Evolutionary conservation across 306 rosid species (phyloP).

Genomic region (Cucurbita argyrosperma): DNA sequence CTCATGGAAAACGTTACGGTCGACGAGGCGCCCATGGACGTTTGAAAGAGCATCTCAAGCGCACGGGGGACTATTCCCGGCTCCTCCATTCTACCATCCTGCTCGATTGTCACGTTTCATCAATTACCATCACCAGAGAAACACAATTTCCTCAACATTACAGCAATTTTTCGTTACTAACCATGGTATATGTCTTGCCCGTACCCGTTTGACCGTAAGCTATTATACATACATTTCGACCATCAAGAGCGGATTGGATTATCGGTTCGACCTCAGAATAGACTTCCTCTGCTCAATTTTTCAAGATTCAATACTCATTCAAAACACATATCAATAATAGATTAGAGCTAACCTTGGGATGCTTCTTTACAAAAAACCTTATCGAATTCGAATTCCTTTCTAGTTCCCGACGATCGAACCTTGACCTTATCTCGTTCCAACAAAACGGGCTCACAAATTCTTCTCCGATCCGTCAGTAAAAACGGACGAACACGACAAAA

Average conservation of each 20-base stretch:
- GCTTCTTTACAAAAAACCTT: conserved; percentile 60
- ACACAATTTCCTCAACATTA: conserved; percentile 5
- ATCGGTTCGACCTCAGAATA: conserved; percentile 83
- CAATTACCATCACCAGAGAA: neutral
- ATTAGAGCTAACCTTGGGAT: conserved; percentile 61
- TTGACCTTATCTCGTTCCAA: conserved; percentile 45
- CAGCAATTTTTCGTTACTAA: conserved; percentile 18
- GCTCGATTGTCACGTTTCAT: conserved; percentile 11
- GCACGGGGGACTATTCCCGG: conserved; percentile 76
- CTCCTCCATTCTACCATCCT: conserved; percentile 74
- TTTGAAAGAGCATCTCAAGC: conserved; percentile 58
- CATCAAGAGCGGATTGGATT: conserved; percentile 76
- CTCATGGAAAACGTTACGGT: conserved; percentile 62
- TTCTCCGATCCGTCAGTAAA: conserved; percentile 28
- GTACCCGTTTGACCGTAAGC: conserved; percentile 97
- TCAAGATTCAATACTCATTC: conserved; percentile 4
- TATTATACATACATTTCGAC: conserved; percentile 73
- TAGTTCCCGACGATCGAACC: conserved; percentile 45
- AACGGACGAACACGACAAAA: conserved; percentile 75
- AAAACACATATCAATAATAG: conserved; percentile 7
- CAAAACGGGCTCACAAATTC: conserved; percentile 33
- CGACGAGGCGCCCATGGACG: conserved; percentile 32
- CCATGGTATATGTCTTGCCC: conserved; percentile 96
- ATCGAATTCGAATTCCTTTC: conserved; percentile 72
- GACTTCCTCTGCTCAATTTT: conserved; percentile 39